phyloP scores from a whole-genome alignment of 2,329 filamentous ascomycete genomes.

The Colletotrichum sp. region DNA sequence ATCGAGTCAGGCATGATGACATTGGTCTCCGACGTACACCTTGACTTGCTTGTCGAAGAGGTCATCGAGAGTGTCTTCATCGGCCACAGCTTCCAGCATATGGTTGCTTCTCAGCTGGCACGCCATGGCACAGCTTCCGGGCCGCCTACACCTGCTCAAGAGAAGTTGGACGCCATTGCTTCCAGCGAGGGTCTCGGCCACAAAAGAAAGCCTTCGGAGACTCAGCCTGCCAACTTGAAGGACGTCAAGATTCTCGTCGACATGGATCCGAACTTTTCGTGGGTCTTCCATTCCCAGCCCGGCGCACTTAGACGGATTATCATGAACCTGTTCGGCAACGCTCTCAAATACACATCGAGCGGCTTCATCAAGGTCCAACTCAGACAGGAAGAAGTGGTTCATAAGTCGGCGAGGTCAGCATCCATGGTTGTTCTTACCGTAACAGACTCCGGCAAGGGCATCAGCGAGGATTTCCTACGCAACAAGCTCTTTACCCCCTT shows the following conservation, averaged over 20 bases:
- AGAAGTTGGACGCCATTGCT: slow-evolving; percentile 21
- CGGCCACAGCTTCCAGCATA: slow-evolving; percentile 39
- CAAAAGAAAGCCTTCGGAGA: not conserved
- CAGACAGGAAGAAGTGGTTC: slow-evolving; percentile 22
- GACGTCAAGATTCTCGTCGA: slow-evolving; percentile 50
- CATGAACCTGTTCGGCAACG: slow-evolving; percentile 60
- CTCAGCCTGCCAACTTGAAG: slow-evolving; percentile 25
- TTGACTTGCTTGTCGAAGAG: slow-evolving; percentile 39
- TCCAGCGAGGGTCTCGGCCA: slow-evolving; percentile 10
- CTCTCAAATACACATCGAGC: slow-evolving; percentile 56
- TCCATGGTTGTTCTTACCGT: slow-evolving; percentile 46
- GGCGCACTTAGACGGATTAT: slow-evolving; percentile 56
- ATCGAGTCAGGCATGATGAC: slow-evolving; percentile 30
- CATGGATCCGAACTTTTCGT: slow-evolving; percentile 48
- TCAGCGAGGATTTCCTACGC: slow-evolving; percentile 62
- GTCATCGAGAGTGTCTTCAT: slow-evolving; percentile 44
- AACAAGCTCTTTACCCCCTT: slow-evolving; percentile 66
- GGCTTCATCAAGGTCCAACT: slow-evolving; percentile 47
- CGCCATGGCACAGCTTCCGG: slow-evolving; percentile 30
- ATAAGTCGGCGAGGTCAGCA: slow-evolving; percentile 23
- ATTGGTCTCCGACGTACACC: slow-evolving; percentile 35
- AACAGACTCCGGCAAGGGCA: slow-evolving; percentile 67
- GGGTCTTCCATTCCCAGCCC: slow-evolving; percentile 60
- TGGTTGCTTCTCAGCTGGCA: slow-evolving; percentile 32
- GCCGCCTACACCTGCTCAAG: slow-evolving; percentile 15